A percentile compares a stretch with the other conserved stretches of the same genome.
These are phyloP conservation scores for Zychaea mexicana DNA, from an alignment of 371 early-diverging fungal species.

Conservation along the genomic window DNA sequence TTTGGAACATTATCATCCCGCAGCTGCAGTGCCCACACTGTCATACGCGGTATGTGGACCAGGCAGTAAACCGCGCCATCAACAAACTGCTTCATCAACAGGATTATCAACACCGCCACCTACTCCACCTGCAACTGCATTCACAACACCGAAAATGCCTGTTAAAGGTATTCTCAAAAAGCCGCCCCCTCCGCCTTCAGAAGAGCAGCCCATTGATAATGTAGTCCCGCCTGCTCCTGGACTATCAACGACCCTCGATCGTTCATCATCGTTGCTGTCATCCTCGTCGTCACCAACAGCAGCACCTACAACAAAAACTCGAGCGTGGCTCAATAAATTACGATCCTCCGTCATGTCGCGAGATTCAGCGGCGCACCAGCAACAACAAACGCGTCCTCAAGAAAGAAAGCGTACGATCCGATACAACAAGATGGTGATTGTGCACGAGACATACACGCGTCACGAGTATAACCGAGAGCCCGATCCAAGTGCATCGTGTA, in stretches of 20 bases:
- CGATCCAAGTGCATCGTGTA: slow-evolving; percentile 55
- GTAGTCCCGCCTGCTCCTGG: background rate
- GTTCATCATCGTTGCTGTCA: background rate
- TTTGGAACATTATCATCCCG: slow-evolving; percentile 1
- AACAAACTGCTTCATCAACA: background rate
- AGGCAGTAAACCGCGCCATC: background rate
- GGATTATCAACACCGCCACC: background rate
- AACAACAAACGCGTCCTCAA: too few species aligned
- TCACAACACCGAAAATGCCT: background rate
- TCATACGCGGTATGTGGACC: background rate
- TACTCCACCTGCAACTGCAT: background rate
- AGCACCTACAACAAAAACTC: background rate
- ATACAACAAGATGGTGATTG: slow-evolving; percentile 8
- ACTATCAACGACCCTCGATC: background rate
- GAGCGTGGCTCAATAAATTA: too few species aligned
- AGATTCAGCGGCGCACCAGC: background rate
- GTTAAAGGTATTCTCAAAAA: slow-evolving; percentile 9
- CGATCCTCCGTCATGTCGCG: too few species aligned
- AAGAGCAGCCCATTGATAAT: background rate
- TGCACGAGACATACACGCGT: slow-evolving; percentile 2
- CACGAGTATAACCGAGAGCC: slow-evolving; percentile 6
- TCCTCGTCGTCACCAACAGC: background rate
- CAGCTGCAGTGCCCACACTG: slow-evolving; percentile 1
- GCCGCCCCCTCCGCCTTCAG: background rate
- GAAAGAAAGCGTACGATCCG: background rate